Evolutionary conservation across 208 protist genomes (phyloP), one percentile per base, ranked within the genome.

Genomic region (Endotrypanum monterogeii): DNA sequence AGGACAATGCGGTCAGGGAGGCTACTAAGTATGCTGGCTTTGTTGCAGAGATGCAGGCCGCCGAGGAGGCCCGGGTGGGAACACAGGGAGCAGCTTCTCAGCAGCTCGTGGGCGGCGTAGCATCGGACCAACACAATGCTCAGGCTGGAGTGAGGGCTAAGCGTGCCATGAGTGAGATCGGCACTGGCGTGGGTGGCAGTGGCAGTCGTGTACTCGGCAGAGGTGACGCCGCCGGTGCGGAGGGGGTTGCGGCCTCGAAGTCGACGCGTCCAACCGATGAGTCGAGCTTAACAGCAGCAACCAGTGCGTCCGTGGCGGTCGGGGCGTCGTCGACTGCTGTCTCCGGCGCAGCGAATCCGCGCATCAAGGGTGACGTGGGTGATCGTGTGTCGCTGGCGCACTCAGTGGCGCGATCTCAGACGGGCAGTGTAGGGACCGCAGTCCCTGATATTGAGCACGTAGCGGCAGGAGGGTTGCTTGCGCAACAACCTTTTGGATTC

Each of bases 1-100:
- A 87, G 16, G 86, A 93, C 52, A 86, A 83, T 14, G 90, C 88
- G 56, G 83, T 95, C 52, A 76, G 63, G 67, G 88, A 91, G 84
- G 87, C 88, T n/a, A 92, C 74, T 48, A 85, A 85, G 70, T 83
- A 91, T 68, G 86, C 88, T 9, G 75, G 58, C 35, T 52, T 62
- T 9, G 32, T 87, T 28, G 70, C 71, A 11, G 76, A 71, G n/a
- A 28, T 81, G 20, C 72, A 82, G 37, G 71, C 83, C 0, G 58
- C 35, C 2, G 44, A 62, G 56, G 32, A 78, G 57, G 14, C 37
- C 76, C 18, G 39, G 57, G 14, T 56, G 12, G 50, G 44, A 2
- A 16, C 4, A 20, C 37, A 65, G 37, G 6, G 4, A 23, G 7
- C 1, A 28, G 23, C 0, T 39, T 65, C 23, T 46, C 6, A n/a